Evolutionary conservation across 2,329 filamentous ascomycete genomes (phyloP).

Genomic region (Fusarium dlaminii): DNA sequence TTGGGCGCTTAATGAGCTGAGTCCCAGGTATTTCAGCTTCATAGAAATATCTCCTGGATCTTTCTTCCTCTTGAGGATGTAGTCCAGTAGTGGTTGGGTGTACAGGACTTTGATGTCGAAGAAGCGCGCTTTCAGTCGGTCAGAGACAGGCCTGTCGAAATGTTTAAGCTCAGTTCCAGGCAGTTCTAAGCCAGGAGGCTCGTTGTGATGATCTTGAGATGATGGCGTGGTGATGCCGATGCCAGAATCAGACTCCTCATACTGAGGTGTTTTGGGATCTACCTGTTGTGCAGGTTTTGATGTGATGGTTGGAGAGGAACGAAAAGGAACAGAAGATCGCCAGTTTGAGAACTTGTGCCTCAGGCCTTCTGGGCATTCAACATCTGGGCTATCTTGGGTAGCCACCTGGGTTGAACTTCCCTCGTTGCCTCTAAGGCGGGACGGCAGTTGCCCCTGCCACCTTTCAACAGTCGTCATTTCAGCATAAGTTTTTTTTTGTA

Average conservation of each 20-base stretch:
- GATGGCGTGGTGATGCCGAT: neutral
- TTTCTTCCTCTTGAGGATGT: neutral
- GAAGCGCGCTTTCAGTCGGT: neutral
- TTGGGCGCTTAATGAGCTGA: fast-evolving
- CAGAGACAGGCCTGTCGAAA: neutral
- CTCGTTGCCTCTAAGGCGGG: neutral
- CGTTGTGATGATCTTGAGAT: fast-evolving
- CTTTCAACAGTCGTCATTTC: neutral
- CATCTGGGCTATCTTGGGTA: neutral
- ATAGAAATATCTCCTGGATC: neutral
- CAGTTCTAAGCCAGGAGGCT: fast-evolving
- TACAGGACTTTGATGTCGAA: neutral
- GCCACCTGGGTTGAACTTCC: neutral
- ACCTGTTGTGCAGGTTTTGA: neutral
- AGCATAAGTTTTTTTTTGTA: neutral
- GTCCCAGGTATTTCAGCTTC: neutral
- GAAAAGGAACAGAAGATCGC: neutral
- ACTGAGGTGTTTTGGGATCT: neutral
- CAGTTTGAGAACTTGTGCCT: neutral
- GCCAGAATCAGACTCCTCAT: neutral
- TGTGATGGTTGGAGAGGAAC: neutral
- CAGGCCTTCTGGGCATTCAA: neutral
- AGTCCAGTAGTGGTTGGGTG: neutral
- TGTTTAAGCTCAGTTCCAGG: neutral
- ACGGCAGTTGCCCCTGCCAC: neutral